Base-by-base conservation (phyloP, 2,329 filamentous ascomycete species). In the Phoma sp. region DNA sequence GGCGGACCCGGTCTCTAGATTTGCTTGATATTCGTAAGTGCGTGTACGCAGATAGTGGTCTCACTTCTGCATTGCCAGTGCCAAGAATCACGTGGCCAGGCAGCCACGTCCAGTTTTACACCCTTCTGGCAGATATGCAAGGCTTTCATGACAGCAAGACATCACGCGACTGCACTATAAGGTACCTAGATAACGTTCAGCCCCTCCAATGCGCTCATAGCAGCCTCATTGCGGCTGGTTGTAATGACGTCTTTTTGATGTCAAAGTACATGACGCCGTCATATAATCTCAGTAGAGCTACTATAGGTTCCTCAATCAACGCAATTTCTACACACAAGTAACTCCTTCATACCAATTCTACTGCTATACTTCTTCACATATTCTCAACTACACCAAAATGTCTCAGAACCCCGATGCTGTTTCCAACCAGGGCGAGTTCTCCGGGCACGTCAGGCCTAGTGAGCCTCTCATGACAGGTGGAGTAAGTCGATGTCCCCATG, bases 391-490 rank as follows among this genome's bases (percentile, higher is more conserved):
- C 15, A 24, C n/a, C 78, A 80, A 77, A 44, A 74, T 76, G 61
- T 69, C 63, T 50, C 60, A 62, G 45, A 86, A 87, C 71, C 69
- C 80, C 38, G 78, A 86, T 22, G 80, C 84, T 25, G 74, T 86
- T 55, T 77, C 75, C 63, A 78, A 80, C 60, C 74, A 76, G 44
- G 80, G 84, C 65, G 78, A 85, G 65, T 87, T 89, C 71, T 75
- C 78, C 61, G 79, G 81, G 58, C 78, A 76, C 21, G 77, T 84
- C 1, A 75, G 78, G 10, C 81, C 78, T 7, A 75, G 81, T 4
- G 78, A 84, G 62, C 86, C 85, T 13, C 65, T 85, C 39, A 81
- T 79, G 25, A 82, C 75, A 29, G 77, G 80, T 44, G 84, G 85
- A 19, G 83, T 86, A 81, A 74, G 81, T 78, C 1, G 24, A 44